A percentile compares a stretch with the other conserved stretches of the same genome.
These are phyloP conservation scores for Telfairia occidentalis DNA, from an alignment of 331 rosid genomes.

Conservation along the genomic window DNA sequence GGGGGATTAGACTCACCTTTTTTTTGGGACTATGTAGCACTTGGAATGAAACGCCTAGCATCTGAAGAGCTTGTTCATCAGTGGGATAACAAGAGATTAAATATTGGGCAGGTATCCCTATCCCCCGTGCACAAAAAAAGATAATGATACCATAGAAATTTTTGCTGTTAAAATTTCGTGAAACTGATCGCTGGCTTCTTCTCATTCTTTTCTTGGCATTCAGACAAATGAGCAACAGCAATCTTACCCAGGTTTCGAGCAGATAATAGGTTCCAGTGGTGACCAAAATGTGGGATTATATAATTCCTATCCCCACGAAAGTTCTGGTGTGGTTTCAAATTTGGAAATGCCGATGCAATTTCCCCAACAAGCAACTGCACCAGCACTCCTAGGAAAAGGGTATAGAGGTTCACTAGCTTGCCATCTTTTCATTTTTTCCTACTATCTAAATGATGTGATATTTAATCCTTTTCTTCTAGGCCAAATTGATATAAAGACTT, in stretches of 20 bases:
- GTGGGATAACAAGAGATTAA: conserved; percentile 85
- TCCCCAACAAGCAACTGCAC: conserved; percentile 46
- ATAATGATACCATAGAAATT: not conserved
- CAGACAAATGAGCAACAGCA: conserved; percentile 32
- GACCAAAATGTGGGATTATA: conserved; percentile 38
- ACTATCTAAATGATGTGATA: not conserved
- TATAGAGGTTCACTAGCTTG: conserved; percentile 13
- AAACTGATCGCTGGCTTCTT: not conserved
- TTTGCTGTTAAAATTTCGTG: not conserved
- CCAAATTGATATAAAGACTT: not conserved
- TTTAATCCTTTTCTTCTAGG: too few species aligned
- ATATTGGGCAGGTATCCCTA: conserved; percentile 61
- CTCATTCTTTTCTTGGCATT: conserved; percentile 4
- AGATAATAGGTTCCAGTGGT: conserved; percentile 29
- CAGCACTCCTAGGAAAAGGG: conserved; percentile 84
- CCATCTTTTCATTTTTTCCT: not conserved
- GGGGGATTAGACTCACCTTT: not conserved
- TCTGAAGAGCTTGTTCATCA: conserved; percentile 74
- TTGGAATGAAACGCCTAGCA: conserved; percentile 83
- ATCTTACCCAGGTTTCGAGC: conserved; percentile 26
- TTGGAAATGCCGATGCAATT: conserved; percentile 41
- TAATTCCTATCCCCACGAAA: conserved; percentile 22
- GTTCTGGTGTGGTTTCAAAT: conserved; percentile 24
- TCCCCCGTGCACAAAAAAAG: not conserved
- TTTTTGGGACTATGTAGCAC: conserved; percentile 39